These are phyloP conservation scores for Cytospora schulzeri DNA, from an alignment of 2,329 filamentous ascomycete genomes.

Conservation along the genomic window DNA sequence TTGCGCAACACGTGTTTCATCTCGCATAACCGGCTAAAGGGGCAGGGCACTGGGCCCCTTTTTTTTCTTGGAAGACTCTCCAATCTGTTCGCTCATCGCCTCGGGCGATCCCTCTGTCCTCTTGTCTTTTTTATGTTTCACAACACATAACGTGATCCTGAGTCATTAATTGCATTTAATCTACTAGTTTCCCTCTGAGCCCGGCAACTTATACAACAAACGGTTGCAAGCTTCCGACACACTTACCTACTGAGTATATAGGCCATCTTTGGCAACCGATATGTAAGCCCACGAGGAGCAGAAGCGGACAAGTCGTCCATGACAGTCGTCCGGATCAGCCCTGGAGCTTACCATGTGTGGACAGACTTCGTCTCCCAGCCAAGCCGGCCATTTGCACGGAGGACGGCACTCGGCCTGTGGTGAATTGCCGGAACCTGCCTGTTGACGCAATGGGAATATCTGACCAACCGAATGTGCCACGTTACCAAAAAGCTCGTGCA, in stretches of 20 bases:
- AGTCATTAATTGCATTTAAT: constrained; percentile 21
- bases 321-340: neutral
- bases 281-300: neutral
- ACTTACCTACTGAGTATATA: neutral
- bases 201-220: neutral
- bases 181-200: neutral
- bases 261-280: neutral
- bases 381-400: constrained; percentile 11
- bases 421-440: constrained; percentile 12
- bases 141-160: constrained; percentile 20
- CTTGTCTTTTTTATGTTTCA: constrained; percentile 22
- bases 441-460: constrained; percentile 25
- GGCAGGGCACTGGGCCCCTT: constrained; percentile 7
- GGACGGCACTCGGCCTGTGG: constrained; percentile 23
- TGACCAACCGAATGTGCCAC: constrained; percentile 25
- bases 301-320: neutral
- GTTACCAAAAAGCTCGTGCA: constrained; percentile 19
- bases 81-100: constrained; percentile 14
- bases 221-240: neutral
- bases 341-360: no score
- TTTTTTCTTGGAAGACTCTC: constrained; percentile 9
- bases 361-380: neutral
- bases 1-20: constrained; percentile 28
- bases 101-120: constrained; percentile 15
- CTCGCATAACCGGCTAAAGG: constrained; percentile 18